Conservation (phyloP, 164 flowering plant genomes). For the Sextonia rubra region DNA sequence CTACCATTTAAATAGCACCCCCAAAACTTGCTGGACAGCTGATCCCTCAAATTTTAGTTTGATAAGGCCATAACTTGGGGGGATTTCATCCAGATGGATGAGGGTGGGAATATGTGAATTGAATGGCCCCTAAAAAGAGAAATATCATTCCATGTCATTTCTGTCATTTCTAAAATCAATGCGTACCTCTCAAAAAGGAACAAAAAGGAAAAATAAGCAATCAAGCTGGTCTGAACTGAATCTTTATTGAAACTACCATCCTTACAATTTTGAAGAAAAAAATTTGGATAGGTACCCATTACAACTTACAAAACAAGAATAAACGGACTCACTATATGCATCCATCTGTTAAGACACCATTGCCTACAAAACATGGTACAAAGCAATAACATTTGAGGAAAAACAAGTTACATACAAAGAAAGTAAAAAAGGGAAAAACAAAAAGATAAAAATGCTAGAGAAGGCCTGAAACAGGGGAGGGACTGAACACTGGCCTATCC, state of each 20-base stretch:
- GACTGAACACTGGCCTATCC: slow-evolving; percentile 55
- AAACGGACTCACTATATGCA: not conserved
- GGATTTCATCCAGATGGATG: too few species aligned
- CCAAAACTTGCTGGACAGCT: too few species aligned
- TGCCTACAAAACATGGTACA: slow-evolving; percentile 1
- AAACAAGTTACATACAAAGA: not conserved
- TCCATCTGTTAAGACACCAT: not conserved
- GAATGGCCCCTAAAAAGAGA: too few species aligned
- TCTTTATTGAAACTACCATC: not conserved
- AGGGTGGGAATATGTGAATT: too few species aligned
- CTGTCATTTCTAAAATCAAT: too few species aligned
- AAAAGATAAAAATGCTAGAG: slow-evolving; percentile 15
- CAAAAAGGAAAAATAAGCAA: not conserved
- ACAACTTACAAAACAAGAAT: not conserved
- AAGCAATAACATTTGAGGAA: not conserved
- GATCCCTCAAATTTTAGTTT: too few species aligned
- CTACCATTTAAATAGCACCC: too few species aligned
- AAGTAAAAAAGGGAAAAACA: too few species aligned
- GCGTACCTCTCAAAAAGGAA: not conserved
- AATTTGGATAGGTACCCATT: not conserved
- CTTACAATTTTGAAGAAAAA: not conserved
- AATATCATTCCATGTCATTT: too few species aligned
- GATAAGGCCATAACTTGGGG: too few species aligned
- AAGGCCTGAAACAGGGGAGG: slow-evolving; percentile 66
- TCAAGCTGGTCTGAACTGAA: not conserved